Evolutionary conservation across 2,329 filamentous ascomycete genomes (phyloP).

Genomic region (Colletotrichum navitas): DNA sequence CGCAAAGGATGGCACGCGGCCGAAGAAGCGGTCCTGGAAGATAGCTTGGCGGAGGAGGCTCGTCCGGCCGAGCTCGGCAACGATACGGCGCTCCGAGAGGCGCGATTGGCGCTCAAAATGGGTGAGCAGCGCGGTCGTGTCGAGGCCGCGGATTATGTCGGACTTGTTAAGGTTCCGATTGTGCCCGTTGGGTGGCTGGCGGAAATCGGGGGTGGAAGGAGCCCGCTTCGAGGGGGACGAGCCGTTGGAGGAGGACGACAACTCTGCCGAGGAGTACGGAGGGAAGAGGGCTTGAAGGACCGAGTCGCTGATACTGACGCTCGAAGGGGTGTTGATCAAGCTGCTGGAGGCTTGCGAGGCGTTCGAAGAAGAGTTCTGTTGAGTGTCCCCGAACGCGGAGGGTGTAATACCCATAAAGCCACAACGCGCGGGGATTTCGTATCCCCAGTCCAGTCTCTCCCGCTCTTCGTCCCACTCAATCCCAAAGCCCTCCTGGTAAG

Average conservation of each 20-base stretch:
- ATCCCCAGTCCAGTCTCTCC: not conserved
- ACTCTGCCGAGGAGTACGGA: no score
- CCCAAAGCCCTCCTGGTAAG: accelerated
- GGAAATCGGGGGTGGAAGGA: not conserved
- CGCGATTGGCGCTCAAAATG: conserved; percentile 31
- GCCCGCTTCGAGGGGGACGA: not conserved
- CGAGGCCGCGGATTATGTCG: conserved; percentile 7
- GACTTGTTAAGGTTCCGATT: not conserved
- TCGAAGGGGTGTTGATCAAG: not conserved
- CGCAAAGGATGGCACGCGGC: not conserved
- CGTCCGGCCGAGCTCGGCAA: conserved; percentile 21
- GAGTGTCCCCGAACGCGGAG: no score
- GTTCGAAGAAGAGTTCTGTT: not conserved
- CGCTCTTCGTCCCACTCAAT: not conserved
- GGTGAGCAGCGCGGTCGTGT: conserved; percentile 18
- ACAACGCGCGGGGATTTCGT: not conserved
- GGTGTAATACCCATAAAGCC: not conserved
- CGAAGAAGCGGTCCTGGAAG: conserved; percentile 25
- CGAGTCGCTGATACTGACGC: conserved; percentile 1
- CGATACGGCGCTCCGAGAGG: conserved; percentile 28
- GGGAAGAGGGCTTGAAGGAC: not conserved
- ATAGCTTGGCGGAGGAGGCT: conserved; percentile 28
- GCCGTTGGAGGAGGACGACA: not conserved
- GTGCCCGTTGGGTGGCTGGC: not conserved
- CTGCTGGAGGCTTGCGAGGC: not conserved